These are phyloP conservation scores for Barnettozyma pratensis DNA, from an alignment of 805 yeast species.

Conservation along the genomic window DNA sequence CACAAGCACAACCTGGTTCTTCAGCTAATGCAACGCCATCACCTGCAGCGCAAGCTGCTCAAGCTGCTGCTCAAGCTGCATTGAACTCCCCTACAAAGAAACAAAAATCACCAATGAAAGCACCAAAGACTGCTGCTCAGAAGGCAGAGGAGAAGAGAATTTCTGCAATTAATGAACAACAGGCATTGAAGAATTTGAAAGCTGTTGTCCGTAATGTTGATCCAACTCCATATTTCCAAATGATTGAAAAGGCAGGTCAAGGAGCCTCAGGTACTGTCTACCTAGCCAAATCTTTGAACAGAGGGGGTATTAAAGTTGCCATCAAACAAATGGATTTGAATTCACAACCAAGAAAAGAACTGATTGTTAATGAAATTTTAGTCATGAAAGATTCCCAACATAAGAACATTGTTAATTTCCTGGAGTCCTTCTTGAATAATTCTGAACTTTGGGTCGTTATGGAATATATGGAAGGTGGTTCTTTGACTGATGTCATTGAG, in stretches of 20 bases:
- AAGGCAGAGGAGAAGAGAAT: slow-evolving; percentile 45
- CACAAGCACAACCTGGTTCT: not conserved
- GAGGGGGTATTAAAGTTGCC: slow-evolving; percentile 71
- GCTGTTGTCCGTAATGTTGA: slow-evolving; percentile 79
- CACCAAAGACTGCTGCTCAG: slow-evolving; percentile 27
- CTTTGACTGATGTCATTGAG: slow-evolving; percentile 91
- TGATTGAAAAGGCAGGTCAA: slow-evolving; percentile 87
- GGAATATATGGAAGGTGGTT: slow-evolving; percentile 99
- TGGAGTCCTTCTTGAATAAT: slow-evolving; percentile 79
- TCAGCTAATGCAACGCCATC: not conserved
- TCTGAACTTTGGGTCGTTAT: slow-evolving; percentile 96
- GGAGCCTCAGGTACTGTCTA: slow-evolving; percentile 98
- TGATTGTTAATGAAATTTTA: slow-evolving; percentile 90
- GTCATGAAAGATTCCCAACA: slow-evolving; percentile 97
- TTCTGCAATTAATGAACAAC: slow-evolving; percentile 75
- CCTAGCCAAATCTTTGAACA: slow-evolving; percentile 61
- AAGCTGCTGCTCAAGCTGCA: slow-evolving; percentile 34
- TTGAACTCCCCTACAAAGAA: slow-evolving; percentile 16
- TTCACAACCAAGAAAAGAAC: slow-evolving; percentile 89
- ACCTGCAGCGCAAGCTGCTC: slow-evolving; percentile 17
- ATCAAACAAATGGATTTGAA: slow-evolving; percentile 93
- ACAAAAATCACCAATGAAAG: slow-evolving; percentile 11
- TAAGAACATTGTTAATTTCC: slow-evolving; percentile 88
- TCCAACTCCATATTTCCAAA: slow-evolving; percentile 77
- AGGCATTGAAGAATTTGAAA: slow-evolving; percentile 72